Base-by-base conservation (phyloP, 164 flowering plant genomes). In the Akebia trifoliata region DNA sequence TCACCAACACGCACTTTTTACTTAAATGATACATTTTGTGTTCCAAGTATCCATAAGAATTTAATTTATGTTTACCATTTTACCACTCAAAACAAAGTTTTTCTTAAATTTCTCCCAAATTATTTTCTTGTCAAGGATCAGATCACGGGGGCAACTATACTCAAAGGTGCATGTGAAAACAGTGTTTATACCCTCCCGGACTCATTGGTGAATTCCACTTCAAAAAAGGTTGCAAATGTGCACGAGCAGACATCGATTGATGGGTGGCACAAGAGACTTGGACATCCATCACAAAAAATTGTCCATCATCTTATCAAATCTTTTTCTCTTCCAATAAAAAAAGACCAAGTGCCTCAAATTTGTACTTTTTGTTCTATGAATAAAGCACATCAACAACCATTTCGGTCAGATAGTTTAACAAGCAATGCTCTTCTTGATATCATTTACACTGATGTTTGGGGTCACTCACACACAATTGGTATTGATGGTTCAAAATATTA, bases 111-210 rank as follows among this genome's bases (percentile, higher is more conserved):
- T 46, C 37, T 45, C 18, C 53, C 52, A 8, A 0, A n/a, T 34
- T 21, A 18, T 55, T 63, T 63, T 56, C 0, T 63, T 38, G 61
- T 63, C 20, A 63, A 63, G 61, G 61, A 56, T 49, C 10, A 25
- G 0, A 4, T 4, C 12, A 56, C 34, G 40, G 20, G 24, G 61
- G 48, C n/a, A n/a, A n/a, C n/a, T n/a, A n/a, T n/a, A n/a, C n/a
- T n/a, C n/a, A n/a, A n/a, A n/a, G n/a, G n/a, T n/a, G n/a, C n/a
- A n/a, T n/a, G n/a, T n/a, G n/a, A n/a, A n/a, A n/a, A n/a, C n/a
- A n/a, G n/a, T n/a, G n/a, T n/a, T n/a, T n/a, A n/a, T n/a, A n/a
- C n/a, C n/a, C n/a, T n/a, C n/a, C n/a, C n/a, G n/a, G n/a, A n/a
- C n/a, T n/a, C n/a, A n/a, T n/a, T n/a, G n/a, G n/a, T n/a, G n/a